A percentile compares a stretch with the other conserved stretches of the same genome.
phyloP scores from a whole-genome alignment of 2,329 filamentous ascomycete species.

The Microsporum audouinii region DNA sequence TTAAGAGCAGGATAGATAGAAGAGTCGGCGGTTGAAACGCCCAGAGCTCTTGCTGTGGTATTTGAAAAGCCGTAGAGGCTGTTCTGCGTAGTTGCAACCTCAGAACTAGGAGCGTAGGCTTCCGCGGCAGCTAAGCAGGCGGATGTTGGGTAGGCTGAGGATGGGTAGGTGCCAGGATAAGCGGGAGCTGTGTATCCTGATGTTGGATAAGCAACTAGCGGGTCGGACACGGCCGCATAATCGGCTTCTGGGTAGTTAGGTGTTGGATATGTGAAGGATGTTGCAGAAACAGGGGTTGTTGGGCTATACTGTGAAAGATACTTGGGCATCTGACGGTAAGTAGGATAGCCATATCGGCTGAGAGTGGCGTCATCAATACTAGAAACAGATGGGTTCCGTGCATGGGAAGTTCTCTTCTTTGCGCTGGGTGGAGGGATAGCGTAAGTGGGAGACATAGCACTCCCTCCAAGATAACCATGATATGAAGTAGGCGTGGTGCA shows the following conservation, averaged over 20 bases:
- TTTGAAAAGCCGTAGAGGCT: neutral
- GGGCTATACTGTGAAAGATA: constrained; percentile 38
- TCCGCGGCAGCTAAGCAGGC: neutral
- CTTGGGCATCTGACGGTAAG: constrained; percentile 63
- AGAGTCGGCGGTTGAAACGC: neutral
- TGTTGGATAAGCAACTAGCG: constrained; percentile 16
- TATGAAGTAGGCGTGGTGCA: constrained; percentile 26
- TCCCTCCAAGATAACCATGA: constrained; percentile 25
- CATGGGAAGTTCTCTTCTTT: constrained; percentile 25
- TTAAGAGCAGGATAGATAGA: constrained; percentile 15
- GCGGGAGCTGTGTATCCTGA: constrained; percentile 29
- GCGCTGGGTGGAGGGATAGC: constrained; percentile 37
- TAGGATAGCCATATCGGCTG: constrained; percentile 68
- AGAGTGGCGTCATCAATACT: constrained; percentile 56
- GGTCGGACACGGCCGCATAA: constrained; percentile 11
- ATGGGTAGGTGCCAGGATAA: constrained; percentile 17
- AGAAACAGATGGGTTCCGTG: constrained; percentile 54
- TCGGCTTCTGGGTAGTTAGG: constrained; percentile 18
- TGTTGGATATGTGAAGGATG: constrained; percentile 28
- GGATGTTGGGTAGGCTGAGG: neutral
- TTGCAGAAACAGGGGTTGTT: constrained; percentile 29
- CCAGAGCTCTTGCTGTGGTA: neutral
- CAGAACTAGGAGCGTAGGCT: constrained; percentile 29
- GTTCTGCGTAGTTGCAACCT: constrained; percentile 23
- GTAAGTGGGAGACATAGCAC: constrained; percentile 55